Conservation (phyloP, 2,329 filamentous ascomycete species). For the Monilinia fructigena region DNA sequence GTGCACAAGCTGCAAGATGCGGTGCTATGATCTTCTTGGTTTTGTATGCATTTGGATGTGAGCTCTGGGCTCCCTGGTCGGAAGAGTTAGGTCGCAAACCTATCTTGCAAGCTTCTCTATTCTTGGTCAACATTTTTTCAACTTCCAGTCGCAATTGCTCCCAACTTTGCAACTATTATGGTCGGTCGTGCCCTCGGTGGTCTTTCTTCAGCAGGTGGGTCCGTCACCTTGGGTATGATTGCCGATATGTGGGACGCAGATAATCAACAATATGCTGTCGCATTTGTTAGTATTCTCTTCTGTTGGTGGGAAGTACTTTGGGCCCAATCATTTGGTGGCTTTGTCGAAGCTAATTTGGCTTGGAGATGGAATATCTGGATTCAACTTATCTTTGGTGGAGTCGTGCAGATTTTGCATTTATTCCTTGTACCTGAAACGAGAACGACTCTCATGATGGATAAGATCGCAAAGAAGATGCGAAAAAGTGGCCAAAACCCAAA, state of each 20-base stretch:
- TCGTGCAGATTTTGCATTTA: slow-evolving; percentile 66
- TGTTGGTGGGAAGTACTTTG: slow-evolving; percentile 72
- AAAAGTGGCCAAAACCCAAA: slow-evolving; percentile 54
- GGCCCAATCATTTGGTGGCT: slow-evolving; percentile 80
- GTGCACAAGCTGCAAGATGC: slow-evolving; percentile 64
- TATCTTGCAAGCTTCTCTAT: slow-evolving; percentile 69
- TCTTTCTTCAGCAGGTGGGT: slow-evolving; percentile 69
- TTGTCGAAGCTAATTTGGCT: slow-evolving; percentile 62
- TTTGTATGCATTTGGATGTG: slow-evolving; percentile 80
- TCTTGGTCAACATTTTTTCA: slow-evolving; percentile 80
- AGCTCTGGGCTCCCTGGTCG: slow-evolving; percentile 85
- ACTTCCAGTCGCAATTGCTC: slow-evolving; percentile 68
- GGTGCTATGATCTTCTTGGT: slow-evolving; percentile 79
- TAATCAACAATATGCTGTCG: slow-evolving; percentile 71
- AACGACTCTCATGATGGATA: slow-evolving; percentile 73
- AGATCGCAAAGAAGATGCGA: slow-evolving; percentile 72
- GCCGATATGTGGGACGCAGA: slow-evolving; percentile 72
- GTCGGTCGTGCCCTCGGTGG: slow-evolving; percentile 70
- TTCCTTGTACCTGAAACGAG: slow-evolving; percentile 75
- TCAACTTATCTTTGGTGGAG: slow-evolving; percentile 73
- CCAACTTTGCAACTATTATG: slow-evolving; percentile 69
- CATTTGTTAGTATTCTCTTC: slow-evolving; percentile 78
- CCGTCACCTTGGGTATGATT: slow-evolving; percentile 72
- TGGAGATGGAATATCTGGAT: slow-evolving; percentile 87
- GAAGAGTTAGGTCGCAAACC: slow-evolving; percentile 79